Percentiles rank a stretch among this genome's conserved stretches.
Conservation (phyloP, 1,284 basidiomycete species). For the Ganoderma boninense region DNA sequence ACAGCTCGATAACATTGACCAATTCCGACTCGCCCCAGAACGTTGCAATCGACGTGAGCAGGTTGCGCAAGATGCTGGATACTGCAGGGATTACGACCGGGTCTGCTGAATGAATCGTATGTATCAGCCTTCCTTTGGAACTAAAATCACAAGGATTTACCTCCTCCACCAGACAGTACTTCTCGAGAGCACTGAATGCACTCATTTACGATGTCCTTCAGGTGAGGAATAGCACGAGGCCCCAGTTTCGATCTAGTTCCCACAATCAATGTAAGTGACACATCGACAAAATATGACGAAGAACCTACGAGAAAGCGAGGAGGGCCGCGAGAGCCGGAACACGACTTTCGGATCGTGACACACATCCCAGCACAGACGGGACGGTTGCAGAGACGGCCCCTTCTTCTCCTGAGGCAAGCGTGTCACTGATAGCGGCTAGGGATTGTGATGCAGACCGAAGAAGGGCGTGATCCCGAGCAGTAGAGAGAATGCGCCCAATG, state of each 20-base stretch:
- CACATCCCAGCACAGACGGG: slow-evolving; percentile 61
- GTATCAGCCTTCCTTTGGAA: background rate
- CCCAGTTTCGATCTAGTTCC: slow-evolving; percentile 68
- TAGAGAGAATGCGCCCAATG: slow-evolving; percentile 57
- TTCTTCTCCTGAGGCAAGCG: slow-evolving; percentile 74
- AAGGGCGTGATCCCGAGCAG: slow-evolving; percentile 49
- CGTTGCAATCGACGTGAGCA: slow-evolving; percentile 70
- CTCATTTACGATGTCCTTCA: slow-evolving; percentile 75
- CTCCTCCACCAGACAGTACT: slow-evolving; percentile 42
- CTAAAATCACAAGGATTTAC: slow-evolving; percentile 27
- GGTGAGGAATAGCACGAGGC: slow-evolving; percentile 85
- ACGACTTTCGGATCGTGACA: slow-evolving; percentile 49
- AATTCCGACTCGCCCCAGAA: slow-evolving; percentile 78
- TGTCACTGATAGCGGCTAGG: slow-evolving; percentile 64
- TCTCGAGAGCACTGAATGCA: slow-evolving; percentile 59
- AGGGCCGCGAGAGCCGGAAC: slow-evolving; percentile 61
- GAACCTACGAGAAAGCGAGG: slow-evolving; percentile 65
- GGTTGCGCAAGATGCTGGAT: slow-evolving; percentile 59
- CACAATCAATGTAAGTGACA: background rate
- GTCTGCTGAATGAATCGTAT: slow-evolving; percentile 6
- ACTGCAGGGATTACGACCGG: slow-evolving; percentile 45
- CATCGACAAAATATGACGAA: background rate
- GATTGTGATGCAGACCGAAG: slow-evolving; percentile 63
- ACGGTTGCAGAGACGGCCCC: slow-evolving; percentile 63
- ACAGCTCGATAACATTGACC: slow-evolving; percentile 61